Percentiles rank a stretch among this genome's conserved stretches.
Evolutionary conservation across 768 basidiomycete genomes (phyloP).

Genomic region (Arthromyces matolae): DNA sequence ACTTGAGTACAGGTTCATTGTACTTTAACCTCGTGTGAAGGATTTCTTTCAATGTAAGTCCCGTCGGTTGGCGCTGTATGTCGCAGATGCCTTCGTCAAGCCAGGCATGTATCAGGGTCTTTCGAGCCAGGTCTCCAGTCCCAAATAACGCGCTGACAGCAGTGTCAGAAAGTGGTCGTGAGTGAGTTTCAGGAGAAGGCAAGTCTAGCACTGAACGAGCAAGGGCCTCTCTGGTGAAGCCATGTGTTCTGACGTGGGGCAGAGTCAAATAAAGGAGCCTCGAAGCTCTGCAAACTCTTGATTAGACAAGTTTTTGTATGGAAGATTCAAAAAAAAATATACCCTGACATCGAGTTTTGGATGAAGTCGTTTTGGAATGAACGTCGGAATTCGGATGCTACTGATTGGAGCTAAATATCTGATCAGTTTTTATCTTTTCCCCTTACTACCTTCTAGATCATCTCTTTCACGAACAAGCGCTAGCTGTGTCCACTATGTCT

Average conservation of each 20-base stretch:
- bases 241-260: constrained; percentile 60
- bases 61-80: constrained; percentile 36
- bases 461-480: constrained; percentile 8
- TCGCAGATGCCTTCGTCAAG: constrained; percentile 56
- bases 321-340: too few relatives aligned
- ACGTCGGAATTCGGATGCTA: constrained; percentile 17
- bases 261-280: constrained; percentile 58
- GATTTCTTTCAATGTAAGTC: constrained; percentile 43
- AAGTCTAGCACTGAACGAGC: constrained; percentile 60
- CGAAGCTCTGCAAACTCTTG: constrained; percentile 17
- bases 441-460: constrained; percentile 10
- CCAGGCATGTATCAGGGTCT: constrained; percentile 70
- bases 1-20: constrained; percentile 62
- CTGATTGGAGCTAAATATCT: constrained; percentile 22
- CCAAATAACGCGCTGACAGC: constrained; percentile 77
- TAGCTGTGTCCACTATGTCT: constrained; percentile 37
- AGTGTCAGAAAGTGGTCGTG: constrained; percentile 61
- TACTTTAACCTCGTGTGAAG: constrained; percentile 54
- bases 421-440: constrained; percentile 19
- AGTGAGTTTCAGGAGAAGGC: constrained; percentile 41
- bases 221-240: constrained; percentile 72
- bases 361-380: constrained; percentile 22
- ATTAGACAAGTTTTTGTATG: neutral
- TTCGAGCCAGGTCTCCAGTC: constrained; percentile 58
- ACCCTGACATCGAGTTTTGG: constrained; percentile 21